phyloP scores from a whole-genome alignment of 805 yeast genomes.

The Kurtzmaniella fragi region DNA sequence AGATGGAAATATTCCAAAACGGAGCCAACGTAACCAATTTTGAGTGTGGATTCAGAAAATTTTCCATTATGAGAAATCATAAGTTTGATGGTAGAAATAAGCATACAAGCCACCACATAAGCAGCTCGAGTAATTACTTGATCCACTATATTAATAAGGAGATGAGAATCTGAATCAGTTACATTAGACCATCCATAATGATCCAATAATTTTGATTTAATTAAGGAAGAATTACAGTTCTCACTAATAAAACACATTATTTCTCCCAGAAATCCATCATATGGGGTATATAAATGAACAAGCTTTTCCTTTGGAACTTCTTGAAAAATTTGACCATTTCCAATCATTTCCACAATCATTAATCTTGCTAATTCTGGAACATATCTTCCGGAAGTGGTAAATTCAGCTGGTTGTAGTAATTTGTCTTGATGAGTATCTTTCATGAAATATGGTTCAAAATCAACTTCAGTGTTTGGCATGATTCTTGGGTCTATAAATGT shows the following conservation, averaged over 20 bases:
- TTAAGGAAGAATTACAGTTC: slow-evolving; percentile 11
- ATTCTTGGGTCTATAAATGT: slow-evolving; percentile 30
- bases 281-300: slow-evolving; percentile 8
- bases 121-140: slow-evolving; percentile 43
- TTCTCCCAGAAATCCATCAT: slow-evolving; percentile 38
- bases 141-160: slow-evolving; percentile 26
- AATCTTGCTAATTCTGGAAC: slow-evolving; percentile 49
- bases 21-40: slow-evolving; percentile 49
- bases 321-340: slow-evolving; percentile 21
- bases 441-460: slow-evolving; percentile 26
- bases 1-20: slow-evolving; percentile 39
- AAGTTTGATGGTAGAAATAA: slow-evolving; percentile 33
- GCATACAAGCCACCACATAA: slow-evolving; percentile 34
- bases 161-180: slow-evolving; percentile 19
- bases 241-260: slow-evolving; percentile 36
- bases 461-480: slow-evolving; percentile 9
- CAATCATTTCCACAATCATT: slow-evolving; percentile 31
- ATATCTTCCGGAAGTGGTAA: slow-evolving; percentile 52
- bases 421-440: slow-evolving; percentile 12
- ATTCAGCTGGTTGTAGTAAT: slow-evolving; percentile 53
- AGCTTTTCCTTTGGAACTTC: slow-evolving; percentile 9
- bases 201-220: slow-evolving; percentile 15
- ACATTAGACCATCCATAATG: slow-evolving; percentile 20
- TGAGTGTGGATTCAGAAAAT: slow-evolving; percentile 14
- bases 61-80: slow-evolving; percentile 13